Percentiles rank a stretch among this genome's conserved stretches.
phyloP scores from a whole-genome alignment of 2,329 filamentous ascomycete genomes.

The Helotiales sp. region DNA sequence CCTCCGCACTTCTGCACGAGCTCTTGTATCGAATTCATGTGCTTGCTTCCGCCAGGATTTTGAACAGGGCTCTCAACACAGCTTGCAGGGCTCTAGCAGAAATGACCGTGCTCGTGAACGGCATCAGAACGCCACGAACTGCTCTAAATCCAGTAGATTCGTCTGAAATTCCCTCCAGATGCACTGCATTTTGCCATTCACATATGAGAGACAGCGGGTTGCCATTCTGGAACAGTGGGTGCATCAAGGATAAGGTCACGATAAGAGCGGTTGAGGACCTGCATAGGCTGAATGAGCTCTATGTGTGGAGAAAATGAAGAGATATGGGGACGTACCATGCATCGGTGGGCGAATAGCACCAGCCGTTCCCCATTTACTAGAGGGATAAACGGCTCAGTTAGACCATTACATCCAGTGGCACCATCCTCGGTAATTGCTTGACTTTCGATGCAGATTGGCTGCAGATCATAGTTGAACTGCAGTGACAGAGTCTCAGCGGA shows the following conservation, averaged over 20 bases:
- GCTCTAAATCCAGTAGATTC: constrained; percentile 2
- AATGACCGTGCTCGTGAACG: not conserved
- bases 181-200: constrained; percentile 12
- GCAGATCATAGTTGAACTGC: not conserved
- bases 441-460: not conserved
- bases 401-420: not conserved
- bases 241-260: constrained; percentile 14
- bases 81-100: not conserved
- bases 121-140: constrained; percentile 16
- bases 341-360: not conserved
- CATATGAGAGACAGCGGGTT: constrained; percentile 7
- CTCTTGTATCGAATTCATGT: constrained; percentile 22
- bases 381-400: not conserved
- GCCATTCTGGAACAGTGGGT: constrained; percentile 15
- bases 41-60: constrained; percentile 14
- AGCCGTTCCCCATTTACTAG: not conserved
- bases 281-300: constrained; percentile 16
- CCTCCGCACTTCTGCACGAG: constrained; percentile 25
- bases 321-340: not conserved
- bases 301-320: constrained; percentile 15
- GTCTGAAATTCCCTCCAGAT: not conserved
- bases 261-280: constrained; percentile 7
- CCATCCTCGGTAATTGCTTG: not conserved
- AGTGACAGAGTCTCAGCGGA: not conserved
- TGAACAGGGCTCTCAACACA: constrained; percentile 15